phyloP scores from a whole-genome alignment of 805 yeast species.

The Wickerhamiella galacta region DNA sequence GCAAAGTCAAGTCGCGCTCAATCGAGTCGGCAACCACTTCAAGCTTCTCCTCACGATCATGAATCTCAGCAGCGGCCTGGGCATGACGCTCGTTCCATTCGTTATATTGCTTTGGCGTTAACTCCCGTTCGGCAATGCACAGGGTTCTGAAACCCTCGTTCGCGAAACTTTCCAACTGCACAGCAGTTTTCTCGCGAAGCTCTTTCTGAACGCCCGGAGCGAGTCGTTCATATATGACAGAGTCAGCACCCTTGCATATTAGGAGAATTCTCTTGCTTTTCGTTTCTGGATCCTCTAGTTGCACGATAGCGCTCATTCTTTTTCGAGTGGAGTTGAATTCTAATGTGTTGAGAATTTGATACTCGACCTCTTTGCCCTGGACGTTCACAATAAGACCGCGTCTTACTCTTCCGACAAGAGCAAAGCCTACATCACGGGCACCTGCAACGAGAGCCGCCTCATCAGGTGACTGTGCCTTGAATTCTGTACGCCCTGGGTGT shows the following conservation, averaged over 20 bases:
- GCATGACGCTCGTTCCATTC: slow-evolving; percentile 41
- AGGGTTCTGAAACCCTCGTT: slow-evolving; percentile 68
- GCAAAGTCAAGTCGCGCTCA: slow-evolving; percentile 38
- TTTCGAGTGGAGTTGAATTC: slow-evolving; percentile 64
- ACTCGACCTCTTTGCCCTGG: slow-evolving; percentile 33
- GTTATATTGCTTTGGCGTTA: slow-evolving; percentile 30
- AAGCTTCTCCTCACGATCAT: slow-evolving; percentile 42
- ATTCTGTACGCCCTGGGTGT: slow-evolving; percentile 27
- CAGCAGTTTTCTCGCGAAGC: slow-evolving; percentile 43
- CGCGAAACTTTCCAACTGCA: slow-evolving; percentile 58
- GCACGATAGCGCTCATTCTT: slow-evolving; percentile 59
- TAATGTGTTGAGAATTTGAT: slow-evolving; percentile 39
- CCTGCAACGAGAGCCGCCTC: slow-evolving; percentile 69
- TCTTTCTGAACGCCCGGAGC: slow-evolving; percentile 25
- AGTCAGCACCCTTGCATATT: slow-evolving; percentile 65
- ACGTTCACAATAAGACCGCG: slow-evolving; percentile 30
- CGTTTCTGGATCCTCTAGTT: slow-evolving; percentile 19
- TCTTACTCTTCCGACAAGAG: slow-evolving; percentile 40
- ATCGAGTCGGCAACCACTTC: slow-evolving; percentile 44
- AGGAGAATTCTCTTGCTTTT: slow-evolving; percentile 28
- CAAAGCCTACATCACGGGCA: slow-evolving; percentile 62
- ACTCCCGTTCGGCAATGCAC: slow-evolving; percentile 48
- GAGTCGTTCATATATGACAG: slow-evolving; percentile 45
- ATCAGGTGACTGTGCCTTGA: slow-evolving; percentile 76
- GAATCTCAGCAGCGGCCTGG: slow-evolving; percentile 42